Base-by-base conservation (phyloP, 2,329 filamentous ascomycete genomes). In the Cercospora zeae-maydis region DNA sequence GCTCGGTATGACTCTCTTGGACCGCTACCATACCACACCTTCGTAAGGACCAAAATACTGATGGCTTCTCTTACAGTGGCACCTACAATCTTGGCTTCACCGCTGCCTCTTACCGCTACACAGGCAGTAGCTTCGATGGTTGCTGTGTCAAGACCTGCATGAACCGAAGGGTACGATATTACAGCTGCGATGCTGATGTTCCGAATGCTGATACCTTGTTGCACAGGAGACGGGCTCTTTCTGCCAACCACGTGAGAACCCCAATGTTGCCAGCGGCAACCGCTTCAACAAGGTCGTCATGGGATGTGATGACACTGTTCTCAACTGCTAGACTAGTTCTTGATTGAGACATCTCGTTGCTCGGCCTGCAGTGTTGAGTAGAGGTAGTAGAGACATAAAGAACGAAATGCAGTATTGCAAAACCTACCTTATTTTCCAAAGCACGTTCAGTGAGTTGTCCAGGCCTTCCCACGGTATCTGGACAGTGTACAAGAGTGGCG, bases 271-370 rank as follows among this genome's bases (percentile, higher is more conserved):
- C 30, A 39, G 19, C 21, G 14, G 11, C 13, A 57, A 57, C 54
- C 34, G 54, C 27, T 57, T 57, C 54, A 57, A 57, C 37, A 57
- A 57, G 24, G 54, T 57, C 14, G 16, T 57, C 27, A 57, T 57
- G 54, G 54, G 54, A 16, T 57, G 54, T 8, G 54, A 19, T 1
- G 27, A 14, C 2, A 21, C 13, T 7, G 21, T 42, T 4, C 37
- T 57, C 16, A 57, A 42, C 37, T 57, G 54, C 54, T 57, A 57
- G 54, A 56, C n/a, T 5, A 7, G 7, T 1, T n/a, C 42, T 14
- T 11, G 42, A 30, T 49, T 13, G 3, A n/a, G 21, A 30, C 24
- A 13, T 5, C 9, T 27, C 11, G 10, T 49, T 4, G 42, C 42
- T 30, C 21, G 3, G 42, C 42, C 21, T 30, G 42, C 42, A 30